phyloP scores from a whole-genome alignment of 768 basidiomycete species.

The Lactarius pseudohatsudake region DNA sequence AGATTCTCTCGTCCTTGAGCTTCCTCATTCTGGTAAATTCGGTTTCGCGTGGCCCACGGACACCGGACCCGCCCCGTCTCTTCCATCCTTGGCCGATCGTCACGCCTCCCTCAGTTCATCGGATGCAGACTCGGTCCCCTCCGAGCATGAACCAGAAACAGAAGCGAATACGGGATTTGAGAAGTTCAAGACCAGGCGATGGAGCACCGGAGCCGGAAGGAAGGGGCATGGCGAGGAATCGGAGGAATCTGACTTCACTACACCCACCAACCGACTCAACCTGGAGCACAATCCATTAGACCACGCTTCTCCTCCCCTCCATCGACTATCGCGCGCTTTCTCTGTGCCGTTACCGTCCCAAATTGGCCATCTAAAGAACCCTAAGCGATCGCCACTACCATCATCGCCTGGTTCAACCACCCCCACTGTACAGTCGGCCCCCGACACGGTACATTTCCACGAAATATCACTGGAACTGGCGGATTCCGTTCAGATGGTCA shows the following conservation, averaged over 20 bases:
- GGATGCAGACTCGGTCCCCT: slow-evolving; percentile 52
- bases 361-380: slow-evolving; percentile 73
- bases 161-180: background rate
- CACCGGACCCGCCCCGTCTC: slow-evolving; percentile 40
- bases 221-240: slow-evolving; percentile 32
- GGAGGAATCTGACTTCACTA: slow-evolving; percentile 33
- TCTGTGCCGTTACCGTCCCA: slow-evolving; percentile 81
- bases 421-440: slow-evolving; percentile 31
- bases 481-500: slow-evolving; percentile 85
- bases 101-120: slow-evolving; percentile 44
- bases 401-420: slow-evolving; percentile 30
- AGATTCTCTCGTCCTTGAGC: slow-evolving; percentile 48
- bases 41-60: slow-evolving; percentile 59
- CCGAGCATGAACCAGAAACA: slow-evolving; percentile 42
- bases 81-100: slow-evolving; percentile 42
- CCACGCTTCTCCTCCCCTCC: slow-evolving; percentile 36
- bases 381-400: slow-evolving; percentile 42
- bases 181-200: slow-evolving; percentile 10
- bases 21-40: slow-evolving; percentile 56
- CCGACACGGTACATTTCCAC: slow-evolving; percentile 46
- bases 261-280: slow-evolving; percentile 36
- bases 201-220: slow-evolving; percentile 24
- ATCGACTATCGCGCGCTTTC: slow-evolving; percentile 71
- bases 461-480: slow-evolving; percentile 86
- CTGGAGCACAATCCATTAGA: slow-evolving; percentile 38